Percentiles rank a stretch among this genome's conserved stretches.
phyloP scores from a whole-genome alignment of 164 flowering plant genomes.

The Cinnamomum chago region DNA sequence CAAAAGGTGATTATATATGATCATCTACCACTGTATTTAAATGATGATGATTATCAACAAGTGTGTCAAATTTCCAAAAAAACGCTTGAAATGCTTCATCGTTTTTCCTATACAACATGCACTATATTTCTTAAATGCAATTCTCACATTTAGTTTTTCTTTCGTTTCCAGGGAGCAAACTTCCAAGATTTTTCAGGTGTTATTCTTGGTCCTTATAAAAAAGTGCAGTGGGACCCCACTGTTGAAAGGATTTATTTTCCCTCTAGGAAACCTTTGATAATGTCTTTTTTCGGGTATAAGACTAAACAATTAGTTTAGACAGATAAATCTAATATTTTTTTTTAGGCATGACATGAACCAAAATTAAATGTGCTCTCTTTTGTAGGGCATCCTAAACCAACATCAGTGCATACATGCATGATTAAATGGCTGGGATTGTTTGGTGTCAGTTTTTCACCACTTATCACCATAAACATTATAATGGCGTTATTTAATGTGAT shows the following conservation, averaged over 20 bases:
- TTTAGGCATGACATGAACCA: no score
- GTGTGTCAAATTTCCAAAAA: constrained; percentile 62
- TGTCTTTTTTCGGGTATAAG: no score
- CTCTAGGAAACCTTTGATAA: constrained; percentile 73
- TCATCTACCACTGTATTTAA: constrained; percentile 56
- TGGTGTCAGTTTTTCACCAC: no score
- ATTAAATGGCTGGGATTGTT: no score
- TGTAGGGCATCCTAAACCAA: no score
- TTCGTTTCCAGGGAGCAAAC: constrained; percentile 56
- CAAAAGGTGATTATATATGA: constrained; percentile 35
- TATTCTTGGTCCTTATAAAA: constrained; percentile 39
- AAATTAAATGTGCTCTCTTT: no score
- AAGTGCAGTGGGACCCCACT: constrained; percentile 52
- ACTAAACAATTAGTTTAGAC: no score
- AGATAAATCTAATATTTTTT: no score
- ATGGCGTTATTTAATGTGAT: no score
- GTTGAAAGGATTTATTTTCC: constrained; percentile 36
- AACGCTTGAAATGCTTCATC: constrained; percentile 38
- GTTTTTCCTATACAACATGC: neutral
- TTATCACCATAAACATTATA: no score
- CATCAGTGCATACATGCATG: no score
- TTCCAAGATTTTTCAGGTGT: constrained; percentile 83
- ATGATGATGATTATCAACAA: constrained; percentile 62
- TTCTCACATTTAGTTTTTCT: neutral
- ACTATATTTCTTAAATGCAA: neutral